phyloP scores from a whole-genome alignment of 78 protist species.

The Acrasis kona region DNA sequence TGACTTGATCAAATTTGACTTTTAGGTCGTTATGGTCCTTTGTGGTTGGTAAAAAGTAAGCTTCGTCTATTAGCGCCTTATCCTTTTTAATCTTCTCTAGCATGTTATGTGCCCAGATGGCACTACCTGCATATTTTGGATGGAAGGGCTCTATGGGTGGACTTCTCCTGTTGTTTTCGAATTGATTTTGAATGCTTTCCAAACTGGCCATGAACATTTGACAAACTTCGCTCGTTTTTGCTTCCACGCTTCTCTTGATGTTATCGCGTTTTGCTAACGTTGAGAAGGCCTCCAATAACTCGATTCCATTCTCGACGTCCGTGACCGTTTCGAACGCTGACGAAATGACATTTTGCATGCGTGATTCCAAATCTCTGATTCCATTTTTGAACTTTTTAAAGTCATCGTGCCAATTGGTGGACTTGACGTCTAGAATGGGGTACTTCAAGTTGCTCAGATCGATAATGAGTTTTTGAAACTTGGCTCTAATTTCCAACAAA shows the following conservation, averaged over 20 bases:
- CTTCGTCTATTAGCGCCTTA: too few relatives aligned
- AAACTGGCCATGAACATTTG: slow-evolving; percentile 10
- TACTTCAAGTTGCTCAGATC: slow-evolving; percentile 9
- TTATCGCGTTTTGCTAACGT: slow-evolving; percentile 46
- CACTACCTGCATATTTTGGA: slow-evolving; percentile 55
- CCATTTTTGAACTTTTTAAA: slow-evolving; percentile 49
- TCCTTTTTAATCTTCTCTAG: background rate
- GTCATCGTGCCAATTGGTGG: slow-evolving; percentile 65
- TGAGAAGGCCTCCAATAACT: slow-evolving; percentile 47
- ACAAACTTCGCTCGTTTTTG: slow-evolving; percentile 2
- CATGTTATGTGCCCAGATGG: slow-evolving; percentile 49
- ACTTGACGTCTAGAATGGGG: slow-evolving; percentile 61
- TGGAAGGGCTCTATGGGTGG: slow-evolving; percentile 38
- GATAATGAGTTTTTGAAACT: slow-evolving; percentile 31
- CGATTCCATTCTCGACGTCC: slow-evolving; percentile 25
- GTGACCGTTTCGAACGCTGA: slow-evolving; percentile 38
- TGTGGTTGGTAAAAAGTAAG: too few relatives aligned
- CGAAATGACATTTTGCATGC: slow-evolving; percentile 37
- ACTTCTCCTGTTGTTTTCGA: slow-evolving; percentile 14
- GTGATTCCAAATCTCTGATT: slow-evolving; percentile 62
- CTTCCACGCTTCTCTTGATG: slow-evolving; percentile 29
- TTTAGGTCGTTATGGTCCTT: too few relatives aligned
- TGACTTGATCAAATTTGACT: too few relatives aligned
- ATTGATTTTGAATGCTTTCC: slow-evolving; percentile 1
- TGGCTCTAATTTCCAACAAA: slow-evolving; percentile 35